phyloP scores from a whole-genome alignment of 169 alveolate genomes.

The Plasmodium knowlesi region DNA sequence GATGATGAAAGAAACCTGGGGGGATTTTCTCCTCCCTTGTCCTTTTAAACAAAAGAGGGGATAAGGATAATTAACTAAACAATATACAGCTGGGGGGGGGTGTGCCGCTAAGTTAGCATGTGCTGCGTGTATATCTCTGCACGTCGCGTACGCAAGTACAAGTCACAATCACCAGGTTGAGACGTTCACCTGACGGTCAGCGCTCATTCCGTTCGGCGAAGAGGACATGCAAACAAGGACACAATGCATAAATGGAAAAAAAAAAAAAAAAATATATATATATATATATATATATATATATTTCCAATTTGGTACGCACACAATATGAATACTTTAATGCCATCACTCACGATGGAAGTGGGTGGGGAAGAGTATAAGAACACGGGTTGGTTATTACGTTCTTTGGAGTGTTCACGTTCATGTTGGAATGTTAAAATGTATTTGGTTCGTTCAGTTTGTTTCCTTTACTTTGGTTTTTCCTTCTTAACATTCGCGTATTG shows the following conservation, averaged over 20 bases:
- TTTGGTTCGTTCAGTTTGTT: not conserved
- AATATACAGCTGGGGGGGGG: not conserved
- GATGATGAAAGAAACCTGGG: not conserved
- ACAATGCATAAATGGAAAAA: not conserved
- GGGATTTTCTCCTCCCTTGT: not conserved
- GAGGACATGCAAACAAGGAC: not conserved
- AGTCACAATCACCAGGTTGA: not conserved
- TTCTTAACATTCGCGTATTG: not conserved
- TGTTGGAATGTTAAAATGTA: not conserved
- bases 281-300: not conserved
- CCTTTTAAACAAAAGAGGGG: not conserved
- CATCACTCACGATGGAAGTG: not conserved
- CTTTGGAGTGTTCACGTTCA: not conserved
- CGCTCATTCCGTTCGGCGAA: not conserved
- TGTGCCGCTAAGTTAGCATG: not conserved
- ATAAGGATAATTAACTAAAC: not conserved
- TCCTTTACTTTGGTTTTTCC: not conserved
- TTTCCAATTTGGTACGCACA: conserved; percentile 4
- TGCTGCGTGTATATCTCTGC: not conserved
- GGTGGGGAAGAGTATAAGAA: not conserved
- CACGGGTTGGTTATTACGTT: not conserved
- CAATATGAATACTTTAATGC: not conserved
- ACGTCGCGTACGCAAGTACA: not conserved
- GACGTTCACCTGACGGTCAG: not conserved
- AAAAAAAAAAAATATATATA: not conserved